Base-by-base conservation (phyloP, 2,329 filamentous ascomycete species). In the Pseudogymnoascus pannorum region DNA sequence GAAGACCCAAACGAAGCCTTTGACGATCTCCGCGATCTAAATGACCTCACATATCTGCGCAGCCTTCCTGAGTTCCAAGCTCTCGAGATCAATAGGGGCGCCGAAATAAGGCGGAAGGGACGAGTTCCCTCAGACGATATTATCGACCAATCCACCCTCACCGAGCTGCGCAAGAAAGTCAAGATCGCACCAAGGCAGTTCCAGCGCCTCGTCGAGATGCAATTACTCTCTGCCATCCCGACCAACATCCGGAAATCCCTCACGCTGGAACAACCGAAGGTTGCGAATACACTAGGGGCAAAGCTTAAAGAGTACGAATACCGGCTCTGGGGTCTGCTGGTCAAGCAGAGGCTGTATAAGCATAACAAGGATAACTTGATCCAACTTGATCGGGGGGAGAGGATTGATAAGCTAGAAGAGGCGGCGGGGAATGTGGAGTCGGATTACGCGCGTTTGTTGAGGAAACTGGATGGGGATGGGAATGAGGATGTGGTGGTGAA, bases 1-100 rank as follows among this genome's bases (percentile, higher is more conserved):
- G 94, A 99, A 75, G 93, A 97, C 64, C 95, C 94, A 0, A 97
- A 90, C 69, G 89, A 93, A 71, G 85, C 82, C 1, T 95, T 95
- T 67, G 89, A 94, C 69, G 85, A 91, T 63, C 78, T 95, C 68
- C 84, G 91, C 66, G 90, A 94, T 70, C 78, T 87, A 59, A 87
- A 85, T 67, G 91, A 95, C 68, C 76, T 93, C 31, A 76, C 78
- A 4, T 86, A 85, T 66, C 78, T 94, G 3, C 83, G 83, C 60
- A 76, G 78, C 16, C 64, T 82, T 3, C 78, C 85, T 0, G 79
- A 82, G 7, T 89, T 90, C 70, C 74, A 75, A 2, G 36, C n/a
- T 12, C 75, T 91, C 5, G 75, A 72, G 51, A 75, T 90, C 62
- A 81, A 88, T 68, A 78, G 78, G 4, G 68, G 71, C 9, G 71